phyloP scores from a whole-genome alignment of 2,329 filamentous ascomycete species.

The Clonostachys byssicola region DNA sequence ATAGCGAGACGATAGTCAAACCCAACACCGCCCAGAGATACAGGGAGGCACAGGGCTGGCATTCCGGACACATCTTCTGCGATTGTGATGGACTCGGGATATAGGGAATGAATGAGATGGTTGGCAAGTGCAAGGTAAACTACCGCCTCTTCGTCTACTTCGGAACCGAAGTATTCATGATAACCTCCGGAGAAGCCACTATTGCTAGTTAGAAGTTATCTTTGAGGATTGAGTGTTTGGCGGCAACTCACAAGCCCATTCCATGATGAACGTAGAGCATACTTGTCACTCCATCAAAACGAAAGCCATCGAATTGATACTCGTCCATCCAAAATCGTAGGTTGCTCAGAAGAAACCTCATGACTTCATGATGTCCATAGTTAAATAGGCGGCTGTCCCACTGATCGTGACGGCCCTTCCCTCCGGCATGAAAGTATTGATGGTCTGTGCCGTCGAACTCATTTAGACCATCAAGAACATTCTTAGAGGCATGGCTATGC shows the following conservation, averaged over 20 bases:
- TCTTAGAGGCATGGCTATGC: conserved; percentile 97
- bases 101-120: conserved; percentile 88
- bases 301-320: conserved; percentile 93
- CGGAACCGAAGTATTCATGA: conserved; percentile 91
- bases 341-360: conserved; percentile 95
- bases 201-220: conserved; percentile 13
- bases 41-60: conserved; percentile 87
- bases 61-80: conserved; percentile 98
- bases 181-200: conserved; percentile 97
- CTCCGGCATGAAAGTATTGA: conserved; percentile 89
- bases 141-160: conserved; percentile 88
- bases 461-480: conserved; percentile 91
- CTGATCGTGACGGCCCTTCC: conserved; percentile 80
- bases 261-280: conserved; percentile 97
- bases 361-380: conserved; percentile 89
- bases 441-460: conserved; percentile 94
- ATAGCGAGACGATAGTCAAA: conserved; percentile 98
- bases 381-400: conserved; percentile 99
- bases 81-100: conserved; percentile 83
- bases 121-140: conserved; percentile 96
- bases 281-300: conserved; percentile 96
- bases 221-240: not conserved
- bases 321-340: conserved; percentile 99
- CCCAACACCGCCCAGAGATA: conserved; percentile 84
- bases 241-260: conserved; percentile 77